Conservation (phyloP, 2,329 filamentous ascomycete genomes). For the Didymosphaeria variabile region DNA sequence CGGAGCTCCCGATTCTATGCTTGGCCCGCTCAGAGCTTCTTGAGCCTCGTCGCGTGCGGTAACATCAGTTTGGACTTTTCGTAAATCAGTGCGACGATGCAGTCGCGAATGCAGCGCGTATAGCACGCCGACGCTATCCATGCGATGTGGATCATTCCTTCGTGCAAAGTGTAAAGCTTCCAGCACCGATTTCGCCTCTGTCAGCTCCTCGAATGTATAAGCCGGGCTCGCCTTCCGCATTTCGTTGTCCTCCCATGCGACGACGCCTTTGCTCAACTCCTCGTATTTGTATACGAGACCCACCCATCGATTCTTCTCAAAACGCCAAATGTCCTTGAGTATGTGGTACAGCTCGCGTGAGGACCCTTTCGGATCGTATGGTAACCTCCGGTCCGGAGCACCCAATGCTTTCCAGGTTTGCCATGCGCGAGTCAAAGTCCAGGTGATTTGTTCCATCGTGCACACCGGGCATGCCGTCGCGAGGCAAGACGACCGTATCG, state of each 20-base stretch:
- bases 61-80: background rate
- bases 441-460: background rate
- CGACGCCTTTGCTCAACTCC: background rate
- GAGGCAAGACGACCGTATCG: background rate
- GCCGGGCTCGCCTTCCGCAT: background rate
- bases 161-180: background rate
- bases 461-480: background rate
- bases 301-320: constrained; percentile 1
- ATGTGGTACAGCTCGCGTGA: background rate
- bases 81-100: background rate
- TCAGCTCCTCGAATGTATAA: background rate
- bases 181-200: background rate
- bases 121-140: background rate
- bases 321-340: background rate
- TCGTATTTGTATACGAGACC: background rate
- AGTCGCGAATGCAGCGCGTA: background rate
- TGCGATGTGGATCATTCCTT: constrained; percentile 1
- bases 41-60: background rate
- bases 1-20: background rate
- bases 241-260: background rate
- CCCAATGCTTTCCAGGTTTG: background rate
- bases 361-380: background rate
- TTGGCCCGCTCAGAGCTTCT: background rate
- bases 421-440: background rate
- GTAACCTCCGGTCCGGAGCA: background rate